Percentiles rank a stretch among this genome's conserved stretches.
Evolutionary conservation across 305 asterid genomes (phyloP).

Genomic region (Fraxinus paxiana): DNA sequence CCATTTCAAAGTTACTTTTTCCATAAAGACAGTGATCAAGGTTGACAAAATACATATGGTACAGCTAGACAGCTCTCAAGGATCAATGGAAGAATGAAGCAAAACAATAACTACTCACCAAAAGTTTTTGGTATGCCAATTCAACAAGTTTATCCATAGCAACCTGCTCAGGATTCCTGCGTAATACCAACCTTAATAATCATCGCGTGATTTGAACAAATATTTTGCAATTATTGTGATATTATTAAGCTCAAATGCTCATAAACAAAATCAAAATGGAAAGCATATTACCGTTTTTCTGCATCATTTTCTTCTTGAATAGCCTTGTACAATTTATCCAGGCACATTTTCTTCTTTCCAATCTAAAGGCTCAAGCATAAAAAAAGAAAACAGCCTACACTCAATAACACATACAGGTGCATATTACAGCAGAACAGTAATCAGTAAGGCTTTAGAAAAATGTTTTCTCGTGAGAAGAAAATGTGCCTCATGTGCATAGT

Average conservation of each 20-base stretch:
- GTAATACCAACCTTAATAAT: slow-evolving; percentile 3
- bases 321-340: slow-evolving; percentile 52
- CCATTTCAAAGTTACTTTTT: neutral
- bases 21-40: neutral
- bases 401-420: slow-evolving; percentile 9
- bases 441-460: neutral
- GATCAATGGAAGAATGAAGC: slow-evolving; percentile 3
- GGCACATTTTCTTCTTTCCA: slow-evolving; percentile 52
- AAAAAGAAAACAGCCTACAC: slow-evolving; percentile 16
- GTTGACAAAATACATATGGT: neutral
- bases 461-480: neutral
- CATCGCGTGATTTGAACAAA: slow-evolving; percentile 15
- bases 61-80: slow-evolving; percentile 1
- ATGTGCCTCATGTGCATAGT: slow-evolving; percentile 2
- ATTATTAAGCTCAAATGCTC: slow-evolving; percentile 11
- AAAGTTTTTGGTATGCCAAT: slow-evolving; percentile 70
- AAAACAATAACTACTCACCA: slow-evolving; percentile 51
- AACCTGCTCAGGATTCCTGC: slow-evolving; percentile 82
- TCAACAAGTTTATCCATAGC: slow-evolving; percentile 81
- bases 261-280: slow-evolving; percentile 12
- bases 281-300: slow-evolving; percentile 47
- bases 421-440: slow-evolving; percentile 2
- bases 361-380: slow-evolving; percentile 44
- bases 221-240: slow-evolving; percentile 7
- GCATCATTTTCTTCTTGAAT: slow-evolving; percentile 47